Evolutionary conservation across 208 protist species (phyloP).

Genomic region (Acanthamoeba triangularis): DNA sequence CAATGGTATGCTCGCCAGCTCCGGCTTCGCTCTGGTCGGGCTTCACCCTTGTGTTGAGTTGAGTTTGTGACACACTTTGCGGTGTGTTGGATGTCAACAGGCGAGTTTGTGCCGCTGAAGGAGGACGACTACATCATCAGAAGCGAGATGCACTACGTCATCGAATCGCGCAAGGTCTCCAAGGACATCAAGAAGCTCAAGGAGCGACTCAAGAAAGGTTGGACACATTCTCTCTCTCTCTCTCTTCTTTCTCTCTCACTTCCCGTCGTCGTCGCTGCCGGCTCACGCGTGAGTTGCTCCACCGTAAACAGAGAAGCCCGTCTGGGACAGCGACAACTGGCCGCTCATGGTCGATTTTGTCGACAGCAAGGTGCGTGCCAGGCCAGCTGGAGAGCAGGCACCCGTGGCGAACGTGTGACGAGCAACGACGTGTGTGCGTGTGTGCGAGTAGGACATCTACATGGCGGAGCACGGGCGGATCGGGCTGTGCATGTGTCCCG

Average conservation of each 20-base stretch:
- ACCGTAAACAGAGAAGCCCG: not conserved
- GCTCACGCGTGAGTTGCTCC: not conserved
- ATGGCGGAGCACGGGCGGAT: slow-evolving; percentile 39
- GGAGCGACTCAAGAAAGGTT: slow-evolving; percentile 39
- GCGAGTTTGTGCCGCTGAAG: slow-evolving; percentile 7
- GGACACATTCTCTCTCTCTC: not conserved
- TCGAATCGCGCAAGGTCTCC: slow-evolving; percentile 12
- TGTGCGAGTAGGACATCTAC: not conserved
- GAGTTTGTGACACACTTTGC: not conserved
- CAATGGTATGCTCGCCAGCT: not conserved
- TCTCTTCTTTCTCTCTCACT: not conserved
- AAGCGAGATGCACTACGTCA: slow-evolving; percentile 30
- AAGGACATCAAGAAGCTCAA: slow-evolving; percentile 34
- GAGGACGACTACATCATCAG: slow-evolving; percentile 37
- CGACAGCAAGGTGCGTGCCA: not conserved
- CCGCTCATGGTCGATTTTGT: slow-evolving; percentile 16
- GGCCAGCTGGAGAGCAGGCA: no score
- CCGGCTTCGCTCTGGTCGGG: no score
- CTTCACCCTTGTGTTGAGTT: not conserved
- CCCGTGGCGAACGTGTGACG: no score
- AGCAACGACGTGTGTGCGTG: not conserved
- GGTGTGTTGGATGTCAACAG: no score
- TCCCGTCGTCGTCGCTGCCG: not conserved
- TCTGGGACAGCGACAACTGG: slow-evolving; percentile 48
- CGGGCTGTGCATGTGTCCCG: slow-evolving; percentile 68